Base-by-base conservation (phyloP, 768 basidiomycete genomes). In the Chalciporus piperatus region DNA sequence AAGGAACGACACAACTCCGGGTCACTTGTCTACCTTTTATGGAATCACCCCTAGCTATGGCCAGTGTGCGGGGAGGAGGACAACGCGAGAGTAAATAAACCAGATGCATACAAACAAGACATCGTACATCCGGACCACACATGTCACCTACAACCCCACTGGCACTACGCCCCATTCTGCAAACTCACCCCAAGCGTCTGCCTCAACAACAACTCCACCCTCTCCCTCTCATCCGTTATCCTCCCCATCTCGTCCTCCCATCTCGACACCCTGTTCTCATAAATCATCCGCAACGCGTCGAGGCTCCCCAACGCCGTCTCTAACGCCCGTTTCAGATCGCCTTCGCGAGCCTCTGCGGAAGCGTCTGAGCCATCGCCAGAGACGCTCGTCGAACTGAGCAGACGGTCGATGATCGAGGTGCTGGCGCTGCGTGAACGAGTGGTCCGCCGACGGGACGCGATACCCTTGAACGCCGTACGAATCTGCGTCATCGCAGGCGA, bases 221-320 rank as follows among this genome's bases (percentile, higher is more conserved):
- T 68, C 60, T 87, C 84, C 13, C 86, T 73, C 50, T 92, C 89
- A 25, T 84, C 82, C 43, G 75, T 72, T 50, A 87, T 74, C 51
- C 79, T 73, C 22, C 75, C 66, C 77, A 89, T 83, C 69, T 89
- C 88, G 14, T 87, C 84, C 35, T 75, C 68, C 82, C 87, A 87
- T 38, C 88, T 73, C 43, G 76, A 75, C 62, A 86, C 87, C 16
- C 87, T 72, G 55, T 84, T 76, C 19, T 84, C 84, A 48, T 87
- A 89, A 30, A 91, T 82, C 30, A 71, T 67, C 30, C 82, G 78
- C 47, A 92, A 71, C 16, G 78, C 74, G 23, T 78, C 77, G 20
- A 90, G 74, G 58, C 87, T 87, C 1, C 80, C 82, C 44, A 90
- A 57, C 2, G 88, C 82, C 1, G 83, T 77, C 55, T 84, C 84